Evolutionary conservation across 371 early-diverging fungal genomes (phyloP).

Genomic region (Haplosporangium sp.): DNA sequence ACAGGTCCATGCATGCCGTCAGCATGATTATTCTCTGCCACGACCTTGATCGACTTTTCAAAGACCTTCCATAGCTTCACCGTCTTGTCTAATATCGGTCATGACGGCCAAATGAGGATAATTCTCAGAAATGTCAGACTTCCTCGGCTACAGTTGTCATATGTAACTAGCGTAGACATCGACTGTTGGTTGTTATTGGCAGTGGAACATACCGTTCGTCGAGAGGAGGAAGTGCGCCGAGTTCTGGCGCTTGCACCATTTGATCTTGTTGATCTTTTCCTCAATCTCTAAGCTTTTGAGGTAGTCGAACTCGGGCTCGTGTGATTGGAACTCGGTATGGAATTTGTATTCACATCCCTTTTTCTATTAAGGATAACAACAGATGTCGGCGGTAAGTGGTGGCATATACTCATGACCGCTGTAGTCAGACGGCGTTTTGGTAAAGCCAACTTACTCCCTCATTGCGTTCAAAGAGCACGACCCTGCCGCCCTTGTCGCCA

Average conservation of each 20-base stretch:
- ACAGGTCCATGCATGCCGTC: slow-evolving; percentile 65
- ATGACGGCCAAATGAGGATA: not conserved
- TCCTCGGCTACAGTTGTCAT: too few relatives aligned
- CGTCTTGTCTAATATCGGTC: slow-evolving; percentile 85
- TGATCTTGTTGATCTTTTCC: slow-evolving; percentile 99
- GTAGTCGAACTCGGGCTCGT: slow-evolving; percentile 99
- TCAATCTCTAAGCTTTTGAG: slow-evolving; percentile 99
- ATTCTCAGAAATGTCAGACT: too few relatives aligned
- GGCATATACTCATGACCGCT: too few relatives aligned
- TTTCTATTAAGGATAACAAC: slow-evolving; percentile 65
- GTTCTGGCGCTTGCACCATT: slow-evolving; percentile 96
- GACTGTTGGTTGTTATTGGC: too few relatives aligned
- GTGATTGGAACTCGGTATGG: slow-evolving; percentile 98
- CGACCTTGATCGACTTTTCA: slow-evolving; percentile 95
- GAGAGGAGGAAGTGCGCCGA: slow-evolving; percentile 96
- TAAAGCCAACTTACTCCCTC: slow-evolving; percentile 81
- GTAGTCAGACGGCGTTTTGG: not conserved
- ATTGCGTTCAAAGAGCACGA: slow-evolving; percentile 96
- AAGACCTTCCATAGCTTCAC: slow-evolving; percentile 99
- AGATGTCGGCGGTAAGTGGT: not conserved
- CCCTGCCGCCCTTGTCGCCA: slow-evolving; percentile 97
- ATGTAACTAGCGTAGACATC: too few relatives aligned
- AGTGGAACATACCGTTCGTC: slow-evolving; percentile 84
- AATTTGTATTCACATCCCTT: slow-evolving; percentile 98
- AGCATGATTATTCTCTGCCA: slow-evolving; percentile 87